Base-by-base conservation (phyloP, 345 rosid genomes). In the Salix viminalis region DNA sequence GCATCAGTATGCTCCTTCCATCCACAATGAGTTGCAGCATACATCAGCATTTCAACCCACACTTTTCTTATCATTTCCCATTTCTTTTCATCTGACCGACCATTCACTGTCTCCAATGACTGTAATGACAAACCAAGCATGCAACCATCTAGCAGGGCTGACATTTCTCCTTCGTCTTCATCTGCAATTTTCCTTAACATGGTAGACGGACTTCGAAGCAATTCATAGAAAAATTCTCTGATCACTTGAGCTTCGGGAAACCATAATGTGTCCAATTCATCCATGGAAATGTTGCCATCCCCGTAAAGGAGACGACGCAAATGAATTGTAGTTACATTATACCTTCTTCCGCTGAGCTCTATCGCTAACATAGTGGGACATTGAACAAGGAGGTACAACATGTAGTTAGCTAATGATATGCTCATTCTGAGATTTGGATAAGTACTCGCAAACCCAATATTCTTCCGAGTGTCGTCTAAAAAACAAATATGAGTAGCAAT, bases 101-200 rank as follows among this genome's bases (percentile, higher is more conserved):
- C 52, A 14, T 46, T 15, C 52, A 0, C 1, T 46, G 6, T 0
- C 21, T 48, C 54, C 7, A 16, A 48, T 4, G 54, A 48, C 7
- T 48, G 54, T 21, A 48, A 48, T 48, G 21, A 48, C 7, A 48
- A 0, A 14, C 7, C 54, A 48, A 48, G 54, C 2, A 5, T 14
- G 54, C 19, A 16, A 48, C 54, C 21, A 48, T 14, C 19, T 48
- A 48, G 54, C 1, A 48, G 54, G 54, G 54, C 19, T 15, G 54
- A 48, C 21, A 0, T 48, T 48, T 48, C 21, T 44, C 50, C 14
- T 3, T 48, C 6, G 6, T 0, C 21, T 16, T 48, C 0, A 0
- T 3, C 0, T 13, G 0, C 4, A 44, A 48, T 48, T 15, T 15
- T 2, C 1, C 0, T 0, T 15, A 48, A 48, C 54, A 16, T 15